phyloP scores from a whole-genome alignment of 1,139 yeast genomes.

The Diutina sp. region DNA sequence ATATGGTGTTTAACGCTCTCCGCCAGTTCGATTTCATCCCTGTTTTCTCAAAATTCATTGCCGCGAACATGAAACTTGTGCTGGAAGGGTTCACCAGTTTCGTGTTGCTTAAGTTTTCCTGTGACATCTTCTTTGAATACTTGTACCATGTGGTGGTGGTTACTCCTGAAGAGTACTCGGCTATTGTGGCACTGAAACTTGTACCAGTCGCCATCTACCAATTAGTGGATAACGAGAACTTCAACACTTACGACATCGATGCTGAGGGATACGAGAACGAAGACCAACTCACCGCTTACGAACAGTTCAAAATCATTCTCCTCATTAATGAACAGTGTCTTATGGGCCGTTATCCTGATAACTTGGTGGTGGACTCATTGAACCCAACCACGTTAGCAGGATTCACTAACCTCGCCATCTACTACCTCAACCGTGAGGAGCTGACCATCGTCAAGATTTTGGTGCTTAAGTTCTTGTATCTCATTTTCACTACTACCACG shows the following conservation, averaged over 20 bases:
- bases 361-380: conserved; percentile 36
- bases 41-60: conserved; percentile 25
- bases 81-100: conserved; percentile 14
- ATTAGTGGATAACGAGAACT: conserved; percentile 38
- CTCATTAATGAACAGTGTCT: conserved; percentile 78
- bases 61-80: conserved; percentile 15
- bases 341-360: conserved; percentile 37
- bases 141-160: conserved; percentile 24
- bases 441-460: conserved; percentile 65
- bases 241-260: conserved; percentile 22
- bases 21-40: conserved; percentile 35
- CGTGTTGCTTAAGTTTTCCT: conserved; percentile 24
- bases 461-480: conserved; percentile 65
- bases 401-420: conserved; percentile 27
- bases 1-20: conserved; percentile 15
- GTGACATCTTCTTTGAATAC: conserved; percentile 33
- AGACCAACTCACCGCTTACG: conserved; percentile 50
- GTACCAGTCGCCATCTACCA: conserved; percentile 33
- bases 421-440: conserved; percentile 64
- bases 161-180: conserved; percentile 20
- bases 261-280: conserved; percentile 39
- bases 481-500: conserved; percentile 55
- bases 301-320: conserved; percentile 61
- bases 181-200: conserved; percentile 16
- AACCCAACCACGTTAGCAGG: conserved; percentile 28